Base-by-base conservation (phyloP, 208 protist genomes). In the Wallacemonas sp. region DNA sequence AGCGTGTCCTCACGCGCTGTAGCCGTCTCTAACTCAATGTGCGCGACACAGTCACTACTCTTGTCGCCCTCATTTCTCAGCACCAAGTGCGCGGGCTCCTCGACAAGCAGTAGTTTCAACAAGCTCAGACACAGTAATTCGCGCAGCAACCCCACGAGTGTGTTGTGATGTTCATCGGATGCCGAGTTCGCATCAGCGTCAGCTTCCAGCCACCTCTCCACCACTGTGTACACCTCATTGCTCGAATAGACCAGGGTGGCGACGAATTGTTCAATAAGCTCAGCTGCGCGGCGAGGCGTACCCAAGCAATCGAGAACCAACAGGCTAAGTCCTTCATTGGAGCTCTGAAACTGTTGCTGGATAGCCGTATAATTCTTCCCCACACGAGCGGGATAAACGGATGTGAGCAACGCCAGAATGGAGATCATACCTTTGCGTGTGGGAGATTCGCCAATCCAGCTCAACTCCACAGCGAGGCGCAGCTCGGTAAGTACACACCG, bases 231-330 rank as follows among this genome's bases (percentile, higher is more conserved):
- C 19, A 53, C 28, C 12, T 22, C 30, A 22, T 68, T 30, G 36
- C 28, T 54, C 6, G 70, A 68, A 5, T 67, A 0, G 15, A 80
- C 42, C 8, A 78, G 66, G 9, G 51, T 15, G 2, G 44, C 28
- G 24, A 73, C 66, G 55, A 89, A 66, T 1, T 28, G 33, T 21
- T 38, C 28, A 31, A 93, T 68, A 17, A 42, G 51, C 21, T 54
- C 26, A 14, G 68, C 38, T 21, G 79, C 77, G 2, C 65, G 56
- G 3, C 65, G 47, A 11, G 81, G 79, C 14, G 62, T 17, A 41
- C 81, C 31, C 19, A 93, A 64, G 30, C 62, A 59, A 2, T 82
- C 68, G 17, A 93, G 61, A 24, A 93, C 5, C 1, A 88, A 61
- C 12, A 84, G 30, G 45, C 60, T 70, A 14, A 87, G 65, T 15